Evolutionary conservation across 768 basidiomycete species (phyloP).

Genomic region (Galerina marginata): DNA sequence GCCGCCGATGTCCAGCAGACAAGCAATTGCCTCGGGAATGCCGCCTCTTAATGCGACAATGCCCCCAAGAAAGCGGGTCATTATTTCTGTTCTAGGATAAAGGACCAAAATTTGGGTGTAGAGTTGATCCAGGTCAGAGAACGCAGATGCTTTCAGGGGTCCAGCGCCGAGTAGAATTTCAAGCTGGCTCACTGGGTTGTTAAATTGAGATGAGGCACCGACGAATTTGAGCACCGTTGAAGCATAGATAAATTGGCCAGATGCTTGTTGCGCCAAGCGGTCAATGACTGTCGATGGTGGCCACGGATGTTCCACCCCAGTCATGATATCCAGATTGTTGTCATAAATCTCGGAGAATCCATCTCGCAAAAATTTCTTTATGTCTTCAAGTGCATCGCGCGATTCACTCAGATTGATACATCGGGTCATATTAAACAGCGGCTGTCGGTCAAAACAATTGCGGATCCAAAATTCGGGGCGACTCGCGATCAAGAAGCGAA

Average conservation of each 20-base stretch:
- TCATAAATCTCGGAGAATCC: constrained; percentile 13
- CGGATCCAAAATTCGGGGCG: constrained; percentile 19
- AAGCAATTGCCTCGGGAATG: constrained; percentile 9
- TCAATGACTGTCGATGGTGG: constrained; percentile 7
- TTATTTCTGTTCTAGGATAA: constrained; percentile 3
- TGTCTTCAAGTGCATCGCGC: constrained; percentile 16
- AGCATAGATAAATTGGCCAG: constrained; percentile 23
- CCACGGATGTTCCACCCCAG: constrained; percentile 1
- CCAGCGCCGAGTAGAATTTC: constrained; percentile 7
- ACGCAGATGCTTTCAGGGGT: not conserved
- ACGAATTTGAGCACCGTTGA: constrained; percentile 22
- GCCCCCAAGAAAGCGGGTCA: constrained; percentile 10
- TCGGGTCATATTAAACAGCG: not conserved
- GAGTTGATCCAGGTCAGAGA: constrained; percentile 15
- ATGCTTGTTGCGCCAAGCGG: constrained; percentile 12
- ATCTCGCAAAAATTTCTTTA: constrained; percentile 14
- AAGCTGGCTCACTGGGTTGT: constrained; percentile 14
- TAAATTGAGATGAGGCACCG: constrained; percentile 2
- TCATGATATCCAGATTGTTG: not conserved
- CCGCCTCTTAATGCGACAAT: constrained; percentile 11
- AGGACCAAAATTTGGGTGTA: constrained; percentile 16
- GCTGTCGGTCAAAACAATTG: constrained; percentile 5
- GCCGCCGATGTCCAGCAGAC: too few species aligned
- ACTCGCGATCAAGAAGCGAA: constrained; percentile 20
- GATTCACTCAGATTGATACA: constrained; percentile 7